Percentiles rank a stretch among this genome's conserved stretches.
These are phyloP conservation scores for Stromatinia cepivora DNA, from an alignment of 2,329 filamentous ascomycete genomes.

Conservation along the genomic window DNA sequence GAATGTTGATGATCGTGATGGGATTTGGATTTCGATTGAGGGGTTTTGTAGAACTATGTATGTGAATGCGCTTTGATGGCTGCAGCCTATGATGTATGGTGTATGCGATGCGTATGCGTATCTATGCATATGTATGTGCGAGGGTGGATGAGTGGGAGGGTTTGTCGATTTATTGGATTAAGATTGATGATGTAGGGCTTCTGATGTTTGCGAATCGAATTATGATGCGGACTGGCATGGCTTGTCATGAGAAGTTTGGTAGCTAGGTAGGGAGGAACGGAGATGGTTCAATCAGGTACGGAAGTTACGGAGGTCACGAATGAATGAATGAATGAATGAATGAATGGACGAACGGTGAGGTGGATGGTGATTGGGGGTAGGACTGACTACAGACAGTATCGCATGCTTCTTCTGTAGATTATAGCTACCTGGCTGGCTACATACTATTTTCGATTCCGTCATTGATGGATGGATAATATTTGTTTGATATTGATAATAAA, in stretches of 20 bases:
- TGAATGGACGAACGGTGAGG: not conserved
- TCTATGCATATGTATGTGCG: not conserved
- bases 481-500: no score
- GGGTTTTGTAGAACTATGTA: not conserved
- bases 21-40: not conserved
- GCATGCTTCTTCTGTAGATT: not conserved
- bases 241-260: no score
- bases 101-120: not conserved
- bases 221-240: no score
- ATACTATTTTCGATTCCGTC: no score
- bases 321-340: no score
- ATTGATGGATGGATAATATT: no score
- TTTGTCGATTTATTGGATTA: not conserved
- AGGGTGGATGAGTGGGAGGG: not conserved
- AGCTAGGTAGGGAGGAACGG: not conserved
- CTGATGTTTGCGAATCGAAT: not conserved
- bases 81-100: not conserved
- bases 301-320: not conserved
- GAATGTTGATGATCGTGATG: not conserved
- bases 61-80: not conserved
- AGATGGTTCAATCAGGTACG: not conserved
- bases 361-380: not conserved
- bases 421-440: no score
- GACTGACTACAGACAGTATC: not conserved
- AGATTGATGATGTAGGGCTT: not conserved